Evolutionary conservation across 2,329 filamentous ascomycete species (phyloP).

Genomic region (Monosporascus sp.): DNA sequence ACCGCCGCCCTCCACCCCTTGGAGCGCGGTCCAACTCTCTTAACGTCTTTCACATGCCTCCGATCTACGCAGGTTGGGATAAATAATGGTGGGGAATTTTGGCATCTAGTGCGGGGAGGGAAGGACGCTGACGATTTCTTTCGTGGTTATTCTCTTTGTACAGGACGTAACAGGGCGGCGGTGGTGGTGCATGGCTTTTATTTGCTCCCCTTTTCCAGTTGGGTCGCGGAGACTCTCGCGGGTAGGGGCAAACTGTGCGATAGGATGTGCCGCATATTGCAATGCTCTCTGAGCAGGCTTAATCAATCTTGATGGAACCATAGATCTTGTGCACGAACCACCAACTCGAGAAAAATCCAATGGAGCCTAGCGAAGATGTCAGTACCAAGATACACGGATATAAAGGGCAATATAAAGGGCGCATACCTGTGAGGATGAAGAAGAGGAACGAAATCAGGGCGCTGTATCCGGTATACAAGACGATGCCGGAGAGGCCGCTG

Average conservation of each 20-base stretch:
- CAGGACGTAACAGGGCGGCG: neutral
- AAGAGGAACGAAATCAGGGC: slow-evolving; percentile 83
- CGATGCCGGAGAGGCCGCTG: slow-evolving; percentile 75
- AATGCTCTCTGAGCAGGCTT: slow-evolving; percentile 8
- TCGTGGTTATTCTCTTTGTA: neutral
- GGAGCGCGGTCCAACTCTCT: no score
- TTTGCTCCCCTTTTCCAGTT: neutral
- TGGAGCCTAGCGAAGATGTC: slow-evolving; percentile 59
- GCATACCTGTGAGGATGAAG: slow-evolving; percentile 88
- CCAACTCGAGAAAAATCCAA: slow-evolving; percentile 94
- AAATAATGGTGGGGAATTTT: no score
- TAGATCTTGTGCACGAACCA: slow-evolving; percentile 93
- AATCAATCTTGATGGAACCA: slow-evolving; percentile 97
- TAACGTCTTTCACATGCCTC: no score
- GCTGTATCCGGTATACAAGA: slow-evolving; percentile 92
- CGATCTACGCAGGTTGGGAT: no score
- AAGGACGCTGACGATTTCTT: neutral
- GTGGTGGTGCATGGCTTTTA: neutral
- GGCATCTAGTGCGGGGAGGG: no score
- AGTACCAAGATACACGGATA: neutral
- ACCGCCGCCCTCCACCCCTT: no score
- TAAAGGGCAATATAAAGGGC: neutral
- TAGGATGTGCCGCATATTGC: no score
- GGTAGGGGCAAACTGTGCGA: no score
- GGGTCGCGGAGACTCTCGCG: neutral